Conservation (phyloP, 129 eudicot genomes). For the Artemisia tridentata region DNA sequence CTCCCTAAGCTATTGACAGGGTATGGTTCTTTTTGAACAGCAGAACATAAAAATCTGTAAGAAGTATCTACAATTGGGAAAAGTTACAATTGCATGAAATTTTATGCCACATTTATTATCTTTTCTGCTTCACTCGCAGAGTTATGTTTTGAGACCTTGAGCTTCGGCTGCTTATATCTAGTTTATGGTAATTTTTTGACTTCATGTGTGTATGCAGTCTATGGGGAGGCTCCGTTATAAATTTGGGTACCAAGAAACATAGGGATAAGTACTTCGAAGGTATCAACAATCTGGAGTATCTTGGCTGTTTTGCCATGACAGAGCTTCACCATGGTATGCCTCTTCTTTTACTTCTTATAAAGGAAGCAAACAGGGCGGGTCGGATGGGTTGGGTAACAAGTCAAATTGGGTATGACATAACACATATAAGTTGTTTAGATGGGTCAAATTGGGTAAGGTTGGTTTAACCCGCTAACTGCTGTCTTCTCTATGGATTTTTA, state of each 20-base stretch:
- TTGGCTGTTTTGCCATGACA: slow-evolving; percentile 98
- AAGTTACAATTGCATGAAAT: too few relatives aligned
- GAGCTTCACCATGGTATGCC: slow-evolving; percentile 94
- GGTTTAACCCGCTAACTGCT: not conserved
- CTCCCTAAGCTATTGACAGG: too few relatives aligned
- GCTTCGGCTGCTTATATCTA: too few relatives aligned
- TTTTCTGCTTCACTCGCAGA: not conserved
- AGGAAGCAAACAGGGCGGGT: not conserved
- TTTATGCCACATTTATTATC: not conserved
- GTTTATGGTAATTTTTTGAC: not conserved
- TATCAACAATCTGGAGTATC: slow-evolving; percentile 81
- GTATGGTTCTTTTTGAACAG: too few relatives aligned
- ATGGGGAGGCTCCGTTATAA: slow-evolving; percentile 97
- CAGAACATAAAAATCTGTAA: too few relatives aligned
- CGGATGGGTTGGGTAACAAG: not conserved
- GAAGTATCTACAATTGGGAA: too few relatives aligned
- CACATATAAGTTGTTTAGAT: not conserved
- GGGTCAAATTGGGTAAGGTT: not conserved
- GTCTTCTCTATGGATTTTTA: not conserved
- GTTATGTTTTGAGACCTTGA: not conserved
- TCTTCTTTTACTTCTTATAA: slow-evolving; percentile 9
- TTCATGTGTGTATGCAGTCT: slow-evolving; percentile 40
- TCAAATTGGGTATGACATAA: not conserved
- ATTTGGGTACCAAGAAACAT: slow-evolving; percentile 94
- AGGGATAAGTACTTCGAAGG: slow-evolving; percentile 85